Conservation (phyloP, 345 rosid genomes). For the Punica granatum region DNA sequence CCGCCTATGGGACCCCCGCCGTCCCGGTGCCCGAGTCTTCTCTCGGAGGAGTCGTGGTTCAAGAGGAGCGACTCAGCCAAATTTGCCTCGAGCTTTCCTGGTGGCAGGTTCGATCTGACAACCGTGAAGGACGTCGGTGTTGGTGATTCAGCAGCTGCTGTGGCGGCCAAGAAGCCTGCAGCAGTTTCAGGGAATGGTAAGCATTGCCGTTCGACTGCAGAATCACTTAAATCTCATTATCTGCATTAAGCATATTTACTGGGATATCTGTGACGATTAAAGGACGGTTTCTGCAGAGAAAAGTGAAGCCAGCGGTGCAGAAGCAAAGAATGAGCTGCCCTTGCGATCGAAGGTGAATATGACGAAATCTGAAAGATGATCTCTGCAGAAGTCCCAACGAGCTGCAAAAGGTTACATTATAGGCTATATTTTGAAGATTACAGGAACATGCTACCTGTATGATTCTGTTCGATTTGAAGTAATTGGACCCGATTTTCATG, state of each 20-base stretch:
- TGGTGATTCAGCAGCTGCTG: slow-evolving; percentile 51
- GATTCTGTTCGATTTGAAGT: neutral
- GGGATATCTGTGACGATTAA: neutral
- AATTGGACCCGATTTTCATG: neutral
- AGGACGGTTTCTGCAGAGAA: slow-evolving; percentile 33
- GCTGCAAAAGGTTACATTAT: slow-evolving; percentile 58
- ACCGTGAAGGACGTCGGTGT: slow-evolving; percentile 41
- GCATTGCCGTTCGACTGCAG: neutral
- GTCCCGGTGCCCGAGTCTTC: slow-evolving; percentile 17
- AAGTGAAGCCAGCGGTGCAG: slow-evolving; percentile 32
- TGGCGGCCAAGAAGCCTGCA: slow-evolving; percentile 45
- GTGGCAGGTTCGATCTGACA: slow-evolving; percentile 71
- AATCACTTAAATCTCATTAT: neutral
- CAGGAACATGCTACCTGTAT: neutral
- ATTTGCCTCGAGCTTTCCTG: slow-evolving; percentile 56
- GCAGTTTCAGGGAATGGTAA: slow-evolving; percentile 40
- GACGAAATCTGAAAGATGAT: slow-evolving; percentile 87
- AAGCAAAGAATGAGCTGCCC: slow-evolving; percentile 34
- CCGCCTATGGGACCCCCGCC: slow-evolving; percentile 15
- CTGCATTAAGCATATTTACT: no score
- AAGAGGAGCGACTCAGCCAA: slow-evolving; percentile 30
- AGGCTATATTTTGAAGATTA: neutral
- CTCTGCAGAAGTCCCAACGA: slow-evolving; percentile 87
- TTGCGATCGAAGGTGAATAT: slow-evolving; percentile 47
- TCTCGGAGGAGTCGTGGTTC: slow-evolving; percentile 26